Conservation (phyloP, 441 rosid species). For the Euphorbia neoarborescens region DNA sequence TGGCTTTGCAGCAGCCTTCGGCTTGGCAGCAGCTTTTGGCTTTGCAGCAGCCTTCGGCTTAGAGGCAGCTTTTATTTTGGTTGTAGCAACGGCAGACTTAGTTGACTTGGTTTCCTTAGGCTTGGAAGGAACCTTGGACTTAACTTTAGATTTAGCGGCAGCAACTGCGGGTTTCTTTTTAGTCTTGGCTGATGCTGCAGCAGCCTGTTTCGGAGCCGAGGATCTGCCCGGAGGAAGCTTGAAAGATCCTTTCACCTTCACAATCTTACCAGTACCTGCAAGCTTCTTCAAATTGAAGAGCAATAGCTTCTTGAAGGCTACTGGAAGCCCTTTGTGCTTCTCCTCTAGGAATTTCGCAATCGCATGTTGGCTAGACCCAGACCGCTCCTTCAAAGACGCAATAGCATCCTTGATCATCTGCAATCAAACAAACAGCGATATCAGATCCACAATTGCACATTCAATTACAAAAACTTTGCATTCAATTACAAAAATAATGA, state of each 20-base stretch:
- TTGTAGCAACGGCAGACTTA: slow-evolving; percentile 30
- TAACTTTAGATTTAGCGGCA: slow-evolving; percentile 24
- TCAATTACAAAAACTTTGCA: neutral
- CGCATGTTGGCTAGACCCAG: slow-evolving; percentile 86
- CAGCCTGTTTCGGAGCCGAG: slow-evolving; percentile 27
- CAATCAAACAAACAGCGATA: slow-evolving; percentile 6
- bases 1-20: slow-evolving; percentile 28
- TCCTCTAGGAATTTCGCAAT: slow-evolving; percentile 73
- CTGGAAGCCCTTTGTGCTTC: slow-evolving; percentile 62
- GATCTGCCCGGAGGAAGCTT: slow-evolving; percentile 47
- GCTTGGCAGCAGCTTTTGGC: slow-evolving; percentile 31
- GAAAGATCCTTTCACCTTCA: slow-evolving; percentile 66
- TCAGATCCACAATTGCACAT: slow-evolving; percentile 20
- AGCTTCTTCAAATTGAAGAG: slow-evolving; percentile 61
- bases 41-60: slow-evolving; percentile 38
- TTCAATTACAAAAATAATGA: slow-evolving; percentile 3
- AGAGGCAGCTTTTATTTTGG: slow-evolving; percentile 35
- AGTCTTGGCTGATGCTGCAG: slow-evolving; percentile 20
- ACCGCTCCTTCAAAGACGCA: slow-evolving; percentile 62
- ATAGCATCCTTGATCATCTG: slow-evolving; percentile 84
- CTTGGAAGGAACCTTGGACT: slow-evolving; percentile 26
- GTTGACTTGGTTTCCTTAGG: slow-evolving; percentile 22
- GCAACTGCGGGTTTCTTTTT: slow-evolving; percentile 29
- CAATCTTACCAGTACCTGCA: slow-evolving; percentile 55
- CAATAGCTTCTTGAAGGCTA: slow-evolving; percentile 56